phyloP scores from a whole-genome alignment of 345 rosid genomes.

The Murraya paniculata region DNA sequence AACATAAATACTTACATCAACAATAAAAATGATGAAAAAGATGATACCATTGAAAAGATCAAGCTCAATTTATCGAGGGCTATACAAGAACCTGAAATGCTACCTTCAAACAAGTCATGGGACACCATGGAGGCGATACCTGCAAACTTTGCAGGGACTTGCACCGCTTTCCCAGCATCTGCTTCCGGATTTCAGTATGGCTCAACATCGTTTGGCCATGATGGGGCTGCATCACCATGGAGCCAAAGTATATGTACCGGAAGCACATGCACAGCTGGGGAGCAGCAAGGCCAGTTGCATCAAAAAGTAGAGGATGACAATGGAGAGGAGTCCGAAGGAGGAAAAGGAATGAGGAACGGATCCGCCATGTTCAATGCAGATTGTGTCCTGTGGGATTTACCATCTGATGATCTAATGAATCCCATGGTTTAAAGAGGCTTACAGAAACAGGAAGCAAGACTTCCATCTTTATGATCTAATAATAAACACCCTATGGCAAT shows the following conservation, averaged over 20 bases:
- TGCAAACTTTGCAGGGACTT: conserved; percentile 35
- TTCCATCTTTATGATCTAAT: conserved; percentile 6
- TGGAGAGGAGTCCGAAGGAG: conserved; percentile 48
- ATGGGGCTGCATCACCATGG: conserved; percentile 62
- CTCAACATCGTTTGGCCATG: conserved; percentile 39
- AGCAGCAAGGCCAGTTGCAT: conserved; percentile 34
- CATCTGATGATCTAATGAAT: conserved; percentile 68
- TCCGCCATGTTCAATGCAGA: conserved; percentile 62
- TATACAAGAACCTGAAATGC: conserved; percentile 51
- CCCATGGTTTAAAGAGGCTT: conserved; percentile 41
- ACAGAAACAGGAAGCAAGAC: conserved; percentile 10
- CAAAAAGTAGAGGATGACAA: conserved; percentile 41
- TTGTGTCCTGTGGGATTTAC: conserved; percentile 81
- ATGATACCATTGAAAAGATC: conserved; percentile 57
- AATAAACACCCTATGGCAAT: conserved; percentile 22
- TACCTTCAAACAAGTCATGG: conserved; percentile 44
- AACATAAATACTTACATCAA: conserved; percentile 31
- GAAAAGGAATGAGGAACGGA: conserved; percentile 45
- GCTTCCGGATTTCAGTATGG: conserved; percentile 42
- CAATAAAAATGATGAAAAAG: conserved; percentile 42
- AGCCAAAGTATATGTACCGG: conserved; percentile 51
- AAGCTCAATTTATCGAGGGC: conserved; percentile 60
- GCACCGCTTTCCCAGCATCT: conserved; percentile 32
- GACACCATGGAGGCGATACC: conserved; percentile 24
- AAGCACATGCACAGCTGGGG: conserved; percentile 49